Base-by-base conservation (phyloP, 1,284 basidiomycete species). In the Malassezia brasiliensis region DNA sequence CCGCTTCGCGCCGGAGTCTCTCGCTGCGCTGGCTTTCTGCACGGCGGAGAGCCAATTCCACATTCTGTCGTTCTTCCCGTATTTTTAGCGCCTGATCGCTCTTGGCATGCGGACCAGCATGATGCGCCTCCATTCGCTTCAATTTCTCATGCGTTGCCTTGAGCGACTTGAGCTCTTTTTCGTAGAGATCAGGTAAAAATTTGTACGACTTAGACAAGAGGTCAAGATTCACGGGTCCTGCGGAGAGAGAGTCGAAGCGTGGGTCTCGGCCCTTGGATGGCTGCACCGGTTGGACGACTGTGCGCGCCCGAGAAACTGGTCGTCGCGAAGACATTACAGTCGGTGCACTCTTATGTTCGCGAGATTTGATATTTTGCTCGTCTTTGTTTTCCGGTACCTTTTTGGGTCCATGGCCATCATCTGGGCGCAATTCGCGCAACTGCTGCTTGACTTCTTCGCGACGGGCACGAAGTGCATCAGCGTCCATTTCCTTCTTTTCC, bases 331-430 rank as follows among this genome's bases (percentile, higher is more conserved):
- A 86, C 60, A 88, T 79, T 67, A 89, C 88, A 37, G 79, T 81
- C 4, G 90, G 93, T 86, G 91, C 90, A 77, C 94, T 86, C 72
- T 96, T 96, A 74, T 82, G 83, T 3, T 81, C 76, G 42, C 91
- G 80, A 74, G 85, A 14, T 20, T 37, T 38, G 15, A 48, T 19
- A 8, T 15, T n/a, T 17, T 22, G 15, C 5, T 30, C 8, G 7
- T 22, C 48, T 56, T 53, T 30, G 12, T 30, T 11, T 53, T 54
- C 32, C 57, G 40, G 25, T 40, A 51, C 53, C 0, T 51, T 30
- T 52, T 52, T 41, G 2, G 60, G 48, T 34, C 25, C 25, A 3
- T 28, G 25, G 7, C 25, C 25, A 28, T 17, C 25, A 32, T 31
- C n/a, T 37, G 56, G 12, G 14, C 14, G 32, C 11, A 34, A 14